phyloP scores from a whole-genome alignment of 2,329 filamentous ascomycete genomes.

The Didymosphaeria variabile region DNA sequence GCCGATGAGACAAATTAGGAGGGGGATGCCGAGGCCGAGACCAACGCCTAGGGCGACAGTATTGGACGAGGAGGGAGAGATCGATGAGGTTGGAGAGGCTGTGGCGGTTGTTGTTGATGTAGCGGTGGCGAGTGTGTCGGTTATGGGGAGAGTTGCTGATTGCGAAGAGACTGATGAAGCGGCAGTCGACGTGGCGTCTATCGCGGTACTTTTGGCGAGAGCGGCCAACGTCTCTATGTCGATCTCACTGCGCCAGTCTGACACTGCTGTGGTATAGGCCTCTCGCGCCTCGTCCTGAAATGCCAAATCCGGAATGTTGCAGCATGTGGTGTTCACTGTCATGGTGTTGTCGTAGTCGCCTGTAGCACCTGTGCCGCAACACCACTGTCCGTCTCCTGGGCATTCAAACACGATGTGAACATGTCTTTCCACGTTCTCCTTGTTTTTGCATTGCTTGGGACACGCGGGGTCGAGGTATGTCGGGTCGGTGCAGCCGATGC shows the following conservation, averaged over 20 bases:
- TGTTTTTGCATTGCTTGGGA: slow-evolving; percentile 21
- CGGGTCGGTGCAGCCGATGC: slow-evolving; percentile 25
- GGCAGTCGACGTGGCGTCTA: neutral
- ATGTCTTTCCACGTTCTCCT: slow-evolving; percentile 3
- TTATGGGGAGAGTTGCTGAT: neutral
- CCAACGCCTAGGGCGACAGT: neutral
- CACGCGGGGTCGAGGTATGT: slow-evolving; percentile 21
- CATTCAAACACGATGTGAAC: slow-evolving; percentile 15
- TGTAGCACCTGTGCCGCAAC: slow-evolving; percentile 12
- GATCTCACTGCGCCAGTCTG: neutral
- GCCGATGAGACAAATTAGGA: neutral
- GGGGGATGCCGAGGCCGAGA: neutral
- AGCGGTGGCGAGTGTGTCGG: neutral
- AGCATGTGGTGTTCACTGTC: slow-evolving; percentile 17
- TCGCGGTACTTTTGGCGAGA: neutral
- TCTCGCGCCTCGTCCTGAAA: slow-evolving; percentile 1
- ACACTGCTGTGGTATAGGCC: slow-evolving; percentile 12
- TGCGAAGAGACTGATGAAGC: neutral
- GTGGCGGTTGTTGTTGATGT: neutral
- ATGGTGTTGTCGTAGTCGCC: slow-evolving; percentile 1
- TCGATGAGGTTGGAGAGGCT: neutral
- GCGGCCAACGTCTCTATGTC: neutral
- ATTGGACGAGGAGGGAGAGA: neutral
- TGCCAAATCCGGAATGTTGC: slow-evolving; percentile 1
- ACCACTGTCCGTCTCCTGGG: slow-evolving; percentile 17